Conservation (phyloP, 1,139 yeast species). For the Lodderomyces pseudojiufengensis region DNA sequence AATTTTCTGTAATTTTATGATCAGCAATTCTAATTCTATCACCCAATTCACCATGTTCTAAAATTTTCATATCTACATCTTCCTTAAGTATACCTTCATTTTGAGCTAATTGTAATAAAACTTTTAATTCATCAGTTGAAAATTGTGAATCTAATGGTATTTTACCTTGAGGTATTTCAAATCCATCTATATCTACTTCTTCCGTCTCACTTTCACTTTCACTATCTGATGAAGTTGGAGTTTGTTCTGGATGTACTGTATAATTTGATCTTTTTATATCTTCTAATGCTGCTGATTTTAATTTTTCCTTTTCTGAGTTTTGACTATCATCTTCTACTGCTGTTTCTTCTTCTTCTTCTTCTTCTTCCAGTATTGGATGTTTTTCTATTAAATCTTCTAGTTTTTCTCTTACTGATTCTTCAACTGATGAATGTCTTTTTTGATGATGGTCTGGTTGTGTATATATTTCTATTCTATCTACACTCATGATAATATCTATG, state of each 20-base stretch:
- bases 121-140: slow-evolving; percentile 31
- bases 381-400: slow-evolving; percentile 9
- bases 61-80: slow-evolving; percentile 25
- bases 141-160: slow-evolving; percentile 43
- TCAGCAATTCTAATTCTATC: slow-evolving; percentile 12
- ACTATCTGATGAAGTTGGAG: not conserved
- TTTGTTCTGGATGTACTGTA: not conserved
- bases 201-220: slow-evolving; percentile 2
- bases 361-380: slow-evolving; percentile 6
- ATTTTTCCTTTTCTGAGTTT: too few relatives aligned
- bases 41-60: slow-evolving; percentile 21
- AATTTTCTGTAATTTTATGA: not conserved
- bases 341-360: not conserved
- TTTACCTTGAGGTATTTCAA: slow-evolving; percentile 36
- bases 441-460: slow-evolving; percentile 10
- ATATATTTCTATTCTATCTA: slow-evolving; percentile 9
- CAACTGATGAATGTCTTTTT: slow-evolving; percentile 2
- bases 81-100: slow-evolving; percentile 27
- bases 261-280: slow-evolving; percentile 2
- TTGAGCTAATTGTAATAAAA: slow-evolving; percentile 30
- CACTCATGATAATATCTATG: slow-evolving; percentile 8
- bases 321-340: not conserved
- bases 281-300: slow-evolving; percentile 2
- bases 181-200: slow-evolving; percentile 31
- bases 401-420: slow-evolving; percentile 7